phyloP scores from a whole-genome alignment of 1,284 basidiomycete genomes.

The Ganoderma boninense region DNA sequence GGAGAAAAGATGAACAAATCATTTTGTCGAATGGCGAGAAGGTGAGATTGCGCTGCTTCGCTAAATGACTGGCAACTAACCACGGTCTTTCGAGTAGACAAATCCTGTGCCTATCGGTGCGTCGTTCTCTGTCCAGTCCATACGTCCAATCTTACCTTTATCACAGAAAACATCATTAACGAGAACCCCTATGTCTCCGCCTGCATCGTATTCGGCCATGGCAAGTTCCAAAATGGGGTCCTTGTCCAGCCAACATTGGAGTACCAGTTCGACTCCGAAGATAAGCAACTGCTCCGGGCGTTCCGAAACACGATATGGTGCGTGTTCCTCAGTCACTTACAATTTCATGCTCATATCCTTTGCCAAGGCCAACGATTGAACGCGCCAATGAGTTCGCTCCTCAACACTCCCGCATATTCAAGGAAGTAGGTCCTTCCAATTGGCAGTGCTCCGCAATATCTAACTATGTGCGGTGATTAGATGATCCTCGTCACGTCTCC shows the following conservation, averaged over 20 bases:
- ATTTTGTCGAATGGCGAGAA: slow-evolving; percentile 12
- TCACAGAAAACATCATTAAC: slow-evolving; percentile 40
- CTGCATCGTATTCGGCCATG: slow-evolving; percentile 50
- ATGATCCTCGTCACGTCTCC: slow-evolving; percentile 44
- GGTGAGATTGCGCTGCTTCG: background rate
- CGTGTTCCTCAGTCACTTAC: background rate
- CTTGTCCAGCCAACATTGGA: slow-evolving; percentile 43
- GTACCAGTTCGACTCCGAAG: slow-evolving; percentile 35
- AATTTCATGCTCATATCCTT: background rate
- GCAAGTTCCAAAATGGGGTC: slow-evolving; percentile 42
- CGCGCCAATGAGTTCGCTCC: slow-evolving; percentile 48
- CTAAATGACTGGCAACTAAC: background rate
- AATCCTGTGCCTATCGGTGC: slow-evolving; percentile 52
- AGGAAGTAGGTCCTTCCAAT: slow-evolving; percentile 31
- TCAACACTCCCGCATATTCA: slow-evolving; percentile 51
- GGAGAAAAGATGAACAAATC: slow-evolving; percentile 19
- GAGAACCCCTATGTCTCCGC: slow-evolving; percentile 43
- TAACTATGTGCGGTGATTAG: slow-evolving; percentile 21
- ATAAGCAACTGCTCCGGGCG: slow-evolving; percentile 26
- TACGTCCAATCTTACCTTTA: slow-evolving; percentile 28
- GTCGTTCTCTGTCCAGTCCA: background rate
- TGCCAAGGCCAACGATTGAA: slow-evolving; percentile 46
- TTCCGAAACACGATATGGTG: slow-evolving; percentile 44
- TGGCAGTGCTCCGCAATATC: background rate
- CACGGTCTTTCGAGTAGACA: slow-evolving; percentile 37